phyloP scores from a whole-genome alignment of 2,329 filamentous ascomycete species.

The Coleophoma cylindrospora region DNA sequence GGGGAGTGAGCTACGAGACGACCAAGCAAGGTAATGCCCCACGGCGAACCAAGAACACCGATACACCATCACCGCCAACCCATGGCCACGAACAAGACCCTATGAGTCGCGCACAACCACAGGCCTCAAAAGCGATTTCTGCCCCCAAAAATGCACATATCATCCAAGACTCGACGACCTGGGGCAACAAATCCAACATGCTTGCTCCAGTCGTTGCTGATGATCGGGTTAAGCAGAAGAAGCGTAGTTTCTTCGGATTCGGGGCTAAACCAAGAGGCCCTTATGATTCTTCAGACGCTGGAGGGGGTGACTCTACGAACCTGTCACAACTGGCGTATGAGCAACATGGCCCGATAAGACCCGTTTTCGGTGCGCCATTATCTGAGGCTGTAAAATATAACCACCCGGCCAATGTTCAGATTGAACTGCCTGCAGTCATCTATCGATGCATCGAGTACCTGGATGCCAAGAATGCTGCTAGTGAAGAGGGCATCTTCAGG shows the following conservation, averaged over 20 bases:
- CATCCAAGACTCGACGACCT: constrained; percentile 76
- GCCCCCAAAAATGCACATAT: constrained; percentile 77
- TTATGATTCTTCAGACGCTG: constrained; percentile 49
- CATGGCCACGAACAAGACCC: constrained; percentile 22
- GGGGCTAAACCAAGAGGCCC: constrained; percentile 55
- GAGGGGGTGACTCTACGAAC: constrained; percentile 45
- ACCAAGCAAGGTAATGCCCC: constrained; percentile 29
- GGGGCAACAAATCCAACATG: constrained; percentile 71
- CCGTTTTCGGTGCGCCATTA: constrained; percentile 81
- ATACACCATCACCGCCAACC: constrained; percentile 24
- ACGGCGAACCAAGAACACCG: constrained; percentile 22
- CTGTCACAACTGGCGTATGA: constrained; percentile 35
- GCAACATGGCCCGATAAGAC: constrained; percentile 51
- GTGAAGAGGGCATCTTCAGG: constrained; percentile 93
- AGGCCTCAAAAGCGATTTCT: constrained; percentile 60
- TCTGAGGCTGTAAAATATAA: constrained; percentile 82
- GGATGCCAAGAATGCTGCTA: constrained; percentile 71
- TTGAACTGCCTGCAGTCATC: constrained; percentile 83
- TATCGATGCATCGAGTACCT: constrained; percentile 95
- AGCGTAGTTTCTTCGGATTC: constrained; percentile 72
- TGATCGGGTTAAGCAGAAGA: constrained; percentile 73
- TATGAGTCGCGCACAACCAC: constrained; percentile 21
- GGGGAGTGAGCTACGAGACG: constrained; percentile 29
- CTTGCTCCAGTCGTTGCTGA: constrained; percentile 48
- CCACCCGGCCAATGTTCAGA: constrained; percentile 64